Evolutionary conservation across 257 asterid species (phyloP).

Genomic region (Gentiana straminea): DNA sequence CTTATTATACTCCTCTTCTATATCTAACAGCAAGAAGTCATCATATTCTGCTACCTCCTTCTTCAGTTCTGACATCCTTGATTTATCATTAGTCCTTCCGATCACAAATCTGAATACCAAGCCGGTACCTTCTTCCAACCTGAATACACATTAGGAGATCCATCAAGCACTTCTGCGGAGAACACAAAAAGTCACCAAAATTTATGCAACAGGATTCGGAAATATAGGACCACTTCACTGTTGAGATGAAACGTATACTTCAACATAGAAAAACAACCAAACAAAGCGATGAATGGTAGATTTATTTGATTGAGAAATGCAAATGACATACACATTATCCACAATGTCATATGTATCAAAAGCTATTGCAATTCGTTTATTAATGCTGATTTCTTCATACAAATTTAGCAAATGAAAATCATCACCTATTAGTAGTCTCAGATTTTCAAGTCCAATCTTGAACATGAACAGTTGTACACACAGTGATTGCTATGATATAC

Average conservation of each 20-base stretch:
- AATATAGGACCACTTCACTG: background rate
- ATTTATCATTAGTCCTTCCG: conserved; percentile 63
- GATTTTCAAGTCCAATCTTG: too few species aligned
- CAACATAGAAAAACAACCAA: background rate
- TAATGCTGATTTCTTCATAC: too few species aligned
- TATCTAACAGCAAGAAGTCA: conserved; percentile 85
- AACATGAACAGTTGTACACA: too few species aligned
- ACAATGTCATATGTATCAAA: background rate
- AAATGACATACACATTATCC: background rate
- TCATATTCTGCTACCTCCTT: conserved; percentile 77
- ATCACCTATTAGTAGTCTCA: too few species aligned
- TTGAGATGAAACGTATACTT: too few species aligned
- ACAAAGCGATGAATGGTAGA: background rate
- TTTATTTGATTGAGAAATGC: background rate
- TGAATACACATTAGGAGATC: conserved; percentile 32
- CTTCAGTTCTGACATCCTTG: conserved; percentile 76
- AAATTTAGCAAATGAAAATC: too few species aligned
- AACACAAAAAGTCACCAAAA: background rate
- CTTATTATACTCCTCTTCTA: conserved; percentile 97
- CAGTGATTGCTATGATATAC: too few species aligned
- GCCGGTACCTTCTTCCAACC: conserved; percentile 98
- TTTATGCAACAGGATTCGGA: background rate
- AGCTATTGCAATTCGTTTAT: background rate
- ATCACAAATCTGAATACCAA: conserved; percentile 85
- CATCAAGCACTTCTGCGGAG: conserved; percentile 2